Conservation (phyloP, 306 rosid species). For the Bauhinia variegata region DNA sequence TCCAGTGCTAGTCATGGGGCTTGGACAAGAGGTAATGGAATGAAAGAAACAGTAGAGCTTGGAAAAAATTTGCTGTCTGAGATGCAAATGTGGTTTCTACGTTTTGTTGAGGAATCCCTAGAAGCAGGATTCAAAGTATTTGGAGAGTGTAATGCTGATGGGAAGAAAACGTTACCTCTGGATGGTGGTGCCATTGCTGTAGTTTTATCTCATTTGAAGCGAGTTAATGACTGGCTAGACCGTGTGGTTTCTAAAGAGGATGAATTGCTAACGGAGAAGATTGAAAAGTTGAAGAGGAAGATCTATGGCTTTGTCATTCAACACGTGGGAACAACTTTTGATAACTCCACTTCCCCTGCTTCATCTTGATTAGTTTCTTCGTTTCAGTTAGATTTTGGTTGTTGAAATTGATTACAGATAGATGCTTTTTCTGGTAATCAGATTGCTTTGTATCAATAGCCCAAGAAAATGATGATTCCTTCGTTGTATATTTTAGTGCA, state of each 20-base stretch:
- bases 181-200: conserved; percentile 84
- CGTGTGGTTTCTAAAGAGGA: conserved; percentile 59
- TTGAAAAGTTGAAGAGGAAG: conserved; percentile 81
- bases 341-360: conserved; percentile 46
- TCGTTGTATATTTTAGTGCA: conserved; percentile 41
- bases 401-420: conserved; percentile 24
- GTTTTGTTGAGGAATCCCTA: conserved; percentile 81
- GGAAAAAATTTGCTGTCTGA: conserved; percentile 62
- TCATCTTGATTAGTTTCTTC: conserved; percentile 34
- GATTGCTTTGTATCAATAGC: conserved; percentile 15
- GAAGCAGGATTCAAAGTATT: conserved; percentile 91
- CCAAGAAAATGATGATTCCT: conserved; percentile 20
- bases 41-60: conserved; percentile 70
- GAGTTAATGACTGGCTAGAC: conserved; percentile 94
- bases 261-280: conserved; percentile 53
- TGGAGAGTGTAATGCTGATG: conserved; percentile 52
- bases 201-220: conserved; percentile 83
- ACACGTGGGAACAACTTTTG: conserved; percentile 88
- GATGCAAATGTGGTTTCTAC: conserved; percentile 88
- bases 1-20: conserved; percentile 40
- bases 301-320: conserved; percentile 94
- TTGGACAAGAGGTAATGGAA: conserved; percentile 75
- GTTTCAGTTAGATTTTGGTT: not conserved
- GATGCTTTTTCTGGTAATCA: conserved; percentile 34
- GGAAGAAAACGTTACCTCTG: conserved; percentile 58